Base-by-base conservation (phyloP, 345 rosid species). In the Trapa incisa region DNA sequence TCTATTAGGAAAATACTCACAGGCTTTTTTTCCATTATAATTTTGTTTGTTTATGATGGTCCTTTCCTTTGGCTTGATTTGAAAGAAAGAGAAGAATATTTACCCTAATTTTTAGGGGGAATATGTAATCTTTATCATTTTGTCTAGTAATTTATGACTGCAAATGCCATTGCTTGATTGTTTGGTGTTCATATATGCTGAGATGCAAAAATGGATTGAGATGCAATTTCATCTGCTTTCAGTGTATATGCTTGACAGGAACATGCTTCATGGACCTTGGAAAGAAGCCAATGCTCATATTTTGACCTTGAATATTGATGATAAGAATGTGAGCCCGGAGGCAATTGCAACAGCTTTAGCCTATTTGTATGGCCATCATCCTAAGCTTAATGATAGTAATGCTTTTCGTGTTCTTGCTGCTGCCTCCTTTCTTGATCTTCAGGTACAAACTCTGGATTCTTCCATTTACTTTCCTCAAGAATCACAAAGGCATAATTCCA, bases 351-450 rank as follows among this genome's bases (percentile, higher is more conserved):
- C 85, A 77, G 86, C 97, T 65, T 82, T 93, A 79, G 97, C 97
- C 37, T 93, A 90, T 73, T 72, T 90, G 41, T 90, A 93, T 57
- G 98, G 98, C 16, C 88, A 87, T 75, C 89, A 83, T 65, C 94
- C 96, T 22, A 93, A 90, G 79, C 92, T 90, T 77, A 85, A 88
- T 75, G 96, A 88, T 75, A 80, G 74, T 62, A 93, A 87, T 67
- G 98, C 98, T 0, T 93, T 87, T 71, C 94, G 96, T 33, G 97
- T 90, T 67, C 77, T 93, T 70, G 98, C 98, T 77, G 92, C 92
- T n/a, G 94, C 97, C 71, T 90, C 98, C 2, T 93, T 90, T 83
- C 97, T 93, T 38, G 98, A 93, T 78, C 97, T 93, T 65, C 96
- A 92, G 98, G 98, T 92, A 69, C 45, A 6, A 56, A 39, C n/a